A percentile compares a stretch with the other conserved stretches of the same genome.
These are phyloP conservation scores for Astraeus odoratus DNA, from an alignment of 768 basidiomycete species.

Conservation along the genomic window DNA sequence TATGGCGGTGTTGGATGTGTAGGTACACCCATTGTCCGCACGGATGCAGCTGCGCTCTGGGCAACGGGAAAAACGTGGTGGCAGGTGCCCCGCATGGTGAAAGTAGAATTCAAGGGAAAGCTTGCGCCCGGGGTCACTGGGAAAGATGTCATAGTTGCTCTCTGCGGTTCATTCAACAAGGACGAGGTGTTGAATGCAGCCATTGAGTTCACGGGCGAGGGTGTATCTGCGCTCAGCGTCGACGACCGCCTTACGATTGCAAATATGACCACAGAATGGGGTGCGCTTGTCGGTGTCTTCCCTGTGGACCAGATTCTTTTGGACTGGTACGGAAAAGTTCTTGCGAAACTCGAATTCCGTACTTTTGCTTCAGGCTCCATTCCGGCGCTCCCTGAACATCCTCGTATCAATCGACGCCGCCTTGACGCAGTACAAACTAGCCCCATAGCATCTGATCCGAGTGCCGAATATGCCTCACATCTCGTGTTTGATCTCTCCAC, in stretches of 20 bases:
- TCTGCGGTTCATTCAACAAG: slow-evolving; percentile 92
- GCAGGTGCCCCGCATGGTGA: slow-evolving; percentile 97
- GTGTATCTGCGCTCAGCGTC: slow-evolving; percentile 66
- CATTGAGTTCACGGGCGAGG: slow-evolving; percentile 92
- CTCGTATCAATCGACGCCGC: slow-evolving; percentile 73
- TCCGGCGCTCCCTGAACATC: slow-evolving; percentile 72
- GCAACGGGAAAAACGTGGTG: slow-evolving; percentile 99
- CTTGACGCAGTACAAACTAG: slow-evolving; percentile 56
- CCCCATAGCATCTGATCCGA: slow-evolving; percentile 60
- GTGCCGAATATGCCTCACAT: slow-evolving; percentile 79
- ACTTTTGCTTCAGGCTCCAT: slow-evolving; percentile 61
- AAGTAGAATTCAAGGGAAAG: slow-evolving; percentile 80
- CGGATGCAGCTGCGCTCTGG: slow-evolving; percentile 93
- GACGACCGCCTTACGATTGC: slow-evolving; percentile 94
- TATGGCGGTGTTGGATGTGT: slow-evolving; percentile 97
- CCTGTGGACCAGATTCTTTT: slow-evolving; percentile 80
- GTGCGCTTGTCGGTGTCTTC: slow-evolving; percentile 92
- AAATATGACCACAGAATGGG: slow-evolving; percentile 99
- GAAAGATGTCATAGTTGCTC: slow-evolving; percentile 96
- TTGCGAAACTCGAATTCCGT: slow-evolving; percentile 69
- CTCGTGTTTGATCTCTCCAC: slow-evolving; percentile 90
- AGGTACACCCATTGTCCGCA: slow-evolving; percentile 95
- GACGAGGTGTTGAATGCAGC: slow-evolving; percentile 97
- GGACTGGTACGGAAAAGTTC: slow-evolving; percentile 75
- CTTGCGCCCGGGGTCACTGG: slow-evolving; percentile 89